Conservation (phyloP, 192 early-diverging fungal genomes). For the Coemansia biformis region DNA sequence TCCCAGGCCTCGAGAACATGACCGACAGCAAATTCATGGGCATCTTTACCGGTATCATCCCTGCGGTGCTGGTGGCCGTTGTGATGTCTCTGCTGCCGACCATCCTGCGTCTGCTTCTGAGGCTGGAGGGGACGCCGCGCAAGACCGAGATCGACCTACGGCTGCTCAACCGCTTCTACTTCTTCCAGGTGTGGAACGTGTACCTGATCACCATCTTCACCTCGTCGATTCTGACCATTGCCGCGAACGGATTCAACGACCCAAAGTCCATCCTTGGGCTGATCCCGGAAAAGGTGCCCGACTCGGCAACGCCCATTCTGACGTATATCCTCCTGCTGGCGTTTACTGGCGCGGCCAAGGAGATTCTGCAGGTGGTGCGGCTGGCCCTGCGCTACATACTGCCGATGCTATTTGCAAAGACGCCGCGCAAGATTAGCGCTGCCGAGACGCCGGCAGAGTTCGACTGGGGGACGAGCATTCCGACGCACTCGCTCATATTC, state of each 20-base stretch:
- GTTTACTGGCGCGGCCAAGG: constrained; percentile 62
- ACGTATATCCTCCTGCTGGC: constrained; percentile 78
- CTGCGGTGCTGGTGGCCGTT: constrained; percentile 62
- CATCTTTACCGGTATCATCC: constrained; percentile 74
- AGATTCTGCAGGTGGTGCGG: constrained; percentile 65
- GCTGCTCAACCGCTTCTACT: constrained; percentile 70
- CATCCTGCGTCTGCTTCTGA: constrained; percentile 60
- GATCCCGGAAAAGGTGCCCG: constrained; percentile 62
- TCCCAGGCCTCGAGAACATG: constrained; percentile 50
- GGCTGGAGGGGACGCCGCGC: constrained; percentile 61
- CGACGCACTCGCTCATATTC: constrained; percentile 67
- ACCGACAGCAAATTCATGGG: constrained; percentile 38
- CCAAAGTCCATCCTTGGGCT: constrained; percentile 43
- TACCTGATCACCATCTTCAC: constrained; percentile 75
- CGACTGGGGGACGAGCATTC: constrained; percentile 64
- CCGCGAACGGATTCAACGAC: constrained; percentile 18
- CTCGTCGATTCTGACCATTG: constrained; percentile 55
- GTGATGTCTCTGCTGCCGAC: constrained; percentile 72
- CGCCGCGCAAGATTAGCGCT: constrained; percentile 65
- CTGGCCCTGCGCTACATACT: constrained; percentile 61
- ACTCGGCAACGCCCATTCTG: constrained; percentile 73
- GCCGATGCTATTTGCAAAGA: constrained; percentile 59
- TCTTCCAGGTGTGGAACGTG: constrained; percentile 80
- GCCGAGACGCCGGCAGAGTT: constrained; percentile 53
- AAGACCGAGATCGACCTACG: constrained; percentile 60